phyloP scores from a whole-genome alignment of 2,329 filamentous ascomycete species.

The Phialemoniopsis sp. region DNA sequence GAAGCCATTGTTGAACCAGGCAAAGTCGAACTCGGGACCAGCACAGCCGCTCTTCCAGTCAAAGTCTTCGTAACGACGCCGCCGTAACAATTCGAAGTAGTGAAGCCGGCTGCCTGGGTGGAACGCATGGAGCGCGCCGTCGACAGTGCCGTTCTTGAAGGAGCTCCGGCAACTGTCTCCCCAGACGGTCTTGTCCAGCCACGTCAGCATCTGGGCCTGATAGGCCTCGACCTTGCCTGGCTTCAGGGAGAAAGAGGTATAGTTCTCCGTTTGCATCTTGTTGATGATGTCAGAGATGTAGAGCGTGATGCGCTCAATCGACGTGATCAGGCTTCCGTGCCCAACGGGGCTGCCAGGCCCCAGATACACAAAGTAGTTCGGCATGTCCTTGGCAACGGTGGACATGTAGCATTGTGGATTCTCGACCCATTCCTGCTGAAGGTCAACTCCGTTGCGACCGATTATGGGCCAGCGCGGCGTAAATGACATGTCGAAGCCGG shows the following conservation, averaged over 20 bases:
- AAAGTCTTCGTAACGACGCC: conserved; percentile 1
- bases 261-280: conserved; percentile 3
- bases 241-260: not conserved
- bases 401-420: conserved; percentile 48
- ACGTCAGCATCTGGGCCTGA: not conserved
- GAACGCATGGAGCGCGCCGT: not conserved
- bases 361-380: conserved; percentile 55
- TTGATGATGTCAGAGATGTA: conserved; percentile 1
- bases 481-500: conserved; percentile 28
- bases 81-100: conserved; percentile 1
- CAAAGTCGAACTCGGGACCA: too few species aligned
- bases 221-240: not conserved
- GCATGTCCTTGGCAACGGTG: conserved; percentile 48
- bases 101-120: conserved; percentile 1
- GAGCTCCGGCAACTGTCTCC: conserved; percentile 1
- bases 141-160: conserved; percentile 2
- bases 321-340: conserved; percentile 7
- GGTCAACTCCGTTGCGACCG: conserved; percentile 7
- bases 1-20: too few species aligned
- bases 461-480: conserved; percentile 22
- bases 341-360: conserved; percentile 18
- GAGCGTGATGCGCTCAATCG: not conserved
- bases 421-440: conserved; percentile 12
- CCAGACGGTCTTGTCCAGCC: conserved; percentile 1
- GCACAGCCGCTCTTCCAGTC: too few species aligned